Conservation (phyloP, 2,329 filamentous ascomycete genomes). For the Plectosphaerella plurivora region DNA sequence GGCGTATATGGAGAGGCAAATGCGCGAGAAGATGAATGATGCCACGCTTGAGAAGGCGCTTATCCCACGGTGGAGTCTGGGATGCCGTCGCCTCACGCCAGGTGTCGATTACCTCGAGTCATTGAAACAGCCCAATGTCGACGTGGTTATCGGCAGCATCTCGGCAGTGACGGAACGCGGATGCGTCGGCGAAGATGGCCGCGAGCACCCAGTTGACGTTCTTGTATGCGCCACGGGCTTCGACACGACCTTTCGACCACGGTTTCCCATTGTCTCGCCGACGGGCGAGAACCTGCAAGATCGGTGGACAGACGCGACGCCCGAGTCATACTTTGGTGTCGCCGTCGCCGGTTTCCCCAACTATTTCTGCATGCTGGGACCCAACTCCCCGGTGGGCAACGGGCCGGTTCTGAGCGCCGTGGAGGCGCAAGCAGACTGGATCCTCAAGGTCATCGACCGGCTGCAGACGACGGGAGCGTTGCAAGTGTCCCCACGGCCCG, state of each 20-base stretch:
- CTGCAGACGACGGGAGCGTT: constrained; percentile 42
- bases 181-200: constrained; percentile 19
- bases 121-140: constrained; percentile 12
- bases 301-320: constrained; percentile 17
- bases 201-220: constrained; percentile 16
- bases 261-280: constrained; percentile 41
- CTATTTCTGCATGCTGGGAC: constrained; percentile 30
- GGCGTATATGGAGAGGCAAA: constrained; percentile 31
- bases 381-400: constrained; percentile 33
- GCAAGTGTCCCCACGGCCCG: constrained; percentile 36
- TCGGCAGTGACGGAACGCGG: constrained; percentile 20
- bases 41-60: constrained; percentile 16
- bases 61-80: constrained; percentile 13
- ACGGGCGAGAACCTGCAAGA: constrained; percentile 21
- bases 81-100: constrained; percentile 17
- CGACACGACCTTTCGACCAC: constrained; percentile 19
- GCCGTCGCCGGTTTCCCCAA: constrained; percentile 20
- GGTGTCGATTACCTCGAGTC: constrained; percentile 19
- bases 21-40: constrained; percentile 29
- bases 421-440: constrained; percentile 44
- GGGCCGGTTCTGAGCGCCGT: constrained; percentile 35
- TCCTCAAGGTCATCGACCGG: constrained; percentile 43
- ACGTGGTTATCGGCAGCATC: constrained; percentile 32
- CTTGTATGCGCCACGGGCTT: constrained; percentile 20
- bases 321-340: constrained; percentile 25